These are phyloP conservation scores for Neurospora sp. DNA, from an alignment of 495 filamentous ascomycete genomes.

Conservation along the genomic window DNA sequence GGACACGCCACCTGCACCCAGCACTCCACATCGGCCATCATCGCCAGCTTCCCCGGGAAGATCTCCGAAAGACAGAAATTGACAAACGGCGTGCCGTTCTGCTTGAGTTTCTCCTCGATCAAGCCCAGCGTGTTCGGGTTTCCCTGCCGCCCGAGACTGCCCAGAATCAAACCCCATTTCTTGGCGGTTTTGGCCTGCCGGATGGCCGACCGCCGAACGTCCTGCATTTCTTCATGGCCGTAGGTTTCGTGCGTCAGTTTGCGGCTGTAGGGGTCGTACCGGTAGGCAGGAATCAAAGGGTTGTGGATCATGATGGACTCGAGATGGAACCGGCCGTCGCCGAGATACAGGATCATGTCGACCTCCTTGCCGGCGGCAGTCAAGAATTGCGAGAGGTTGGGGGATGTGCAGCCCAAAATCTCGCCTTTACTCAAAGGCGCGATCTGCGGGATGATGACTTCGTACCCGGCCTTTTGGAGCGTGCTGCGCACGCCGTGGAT, in stretches of 20 bases:
- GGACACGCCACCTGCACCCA: conserved; percentile 99
- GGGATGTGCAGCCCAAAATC: conserved; percentile 91
- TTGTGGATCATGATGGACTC: conserved; percentile 99
- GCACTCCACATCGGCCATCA: conserved; percentile 87
- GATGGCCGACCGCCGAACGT: conserved; percentile 69
- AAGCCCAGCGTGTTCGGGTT: conserved; percentile 86
- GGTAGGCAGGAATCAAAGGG: conserved; percentile 77
- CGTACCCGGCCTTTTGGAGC: conserved; percentile 73
- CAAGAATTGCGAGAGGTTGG: conserved; percentile 44
- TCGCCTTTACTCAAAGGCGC: conserved; percentile 55
- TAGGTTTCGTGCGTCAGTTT: conserved; percentile 85
- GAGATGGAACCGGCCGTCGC: conserved; percentile 93
- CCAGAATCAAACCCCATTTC: conserved; percentile 93
- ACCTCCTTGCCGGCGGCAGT: conserved; percentile 35
- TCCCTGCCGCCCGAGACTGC: conserved; percentile 83
- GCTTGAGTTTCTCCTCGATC: conserved; percentile 64
- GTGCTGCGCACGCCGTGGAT: conserved; percentile 69
- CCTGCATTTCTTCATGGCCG: conserved; percentile 80
- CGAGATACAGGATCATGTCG: conserved; percentile 83
- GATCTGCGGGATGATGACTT: conserved; percentile 80
- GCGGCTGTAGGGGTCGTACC: conserved; percentile 93
- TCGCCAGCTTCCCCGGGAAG: conserved; percentile 84
- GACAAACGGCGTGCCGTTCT: conserved; percentile 63
- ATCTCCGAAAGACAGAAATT: conserved; percentile 86
- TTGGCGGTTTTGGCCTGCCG: conserved; percentile 56